A percentile compares a stretch with the other conserved stretches of the same genome.
These are phyloP conservation scores for Microbotryum silenes-acaulis DNA, from an alignment of 1,284 basidiomycete species.

Conservation along the genomic window DNA sequence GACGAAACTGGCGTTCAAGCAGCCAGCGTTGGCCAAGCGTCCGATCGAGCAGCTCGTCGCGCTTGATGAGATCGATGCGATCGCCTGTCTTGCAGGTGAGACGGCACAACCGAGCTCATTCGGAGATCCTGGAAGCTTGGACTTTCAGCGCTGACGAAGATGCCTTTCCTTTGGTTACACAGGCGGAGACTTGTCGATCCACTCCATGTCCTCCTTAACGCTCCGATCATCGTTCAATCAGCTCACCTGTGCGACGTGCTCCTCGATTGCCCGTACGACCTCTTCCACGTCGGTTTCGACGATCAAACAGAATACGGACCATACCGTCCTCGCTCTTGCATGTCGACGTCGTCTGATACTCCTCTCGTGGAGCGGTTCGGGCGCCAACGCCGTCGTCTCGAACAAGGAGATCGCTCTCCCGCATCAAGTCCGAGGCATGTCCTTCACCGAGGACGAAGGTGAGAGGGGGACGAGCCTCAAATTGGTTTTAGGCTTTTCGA, in stretches of 20 bases:
- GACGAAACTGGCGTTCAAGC: conserved; percentile 55
- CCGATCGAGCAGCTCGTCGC: conserved; percentile 80
- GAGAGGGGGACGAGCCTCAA: conserved; percentile 47
- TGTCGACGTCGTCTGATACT: conserved; percentile 76
- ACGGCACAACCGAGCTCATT: conserved; percentile 14
- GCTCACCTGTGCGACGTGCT: conserved; percentile 7
- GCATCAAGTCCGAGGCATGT: conserved; percentile 47
- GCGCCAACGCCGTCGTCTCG: conserved; percentile 66
- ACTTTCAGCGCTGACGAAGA: background rate
- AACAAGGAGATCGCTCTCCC: conserved; percentile 67
- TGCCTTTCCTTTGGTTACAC: background rate
- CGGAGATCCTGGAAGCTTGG: background rate
- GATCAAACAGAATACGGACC: conserved; percentile 36
- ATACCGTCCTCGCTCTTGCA: conserved; percentile 75
- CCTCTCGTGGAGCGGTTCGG: conserved; percentile 56
- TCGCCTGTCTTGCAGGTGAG: conserved; percentile 73
- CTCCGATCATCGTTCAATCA: conserved; percentile 18
- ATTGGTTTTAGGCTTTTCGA: conserved; percentile 67
- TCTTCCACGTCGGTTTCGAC: background rate
- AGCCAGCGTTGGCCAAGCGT: conserved; percentile 56
- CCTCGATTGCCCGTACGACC: conserved; percentile 19
- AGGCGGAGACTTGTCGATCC: conserved; percentile 25
- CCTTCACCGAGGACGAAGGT: conserved; percentile 24
- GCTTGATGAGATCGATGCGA: conserved; percentile 69
- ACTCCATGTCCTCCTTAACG: conserved; percentile 14